A percentile compares a stretch with the other conserved stretches of the same genome.
These are phyloP conservation scores for Trypanosomatidae sp. DNA, from an alignment of 208 protist genomes.

Conservation along the genomic window DNA sequence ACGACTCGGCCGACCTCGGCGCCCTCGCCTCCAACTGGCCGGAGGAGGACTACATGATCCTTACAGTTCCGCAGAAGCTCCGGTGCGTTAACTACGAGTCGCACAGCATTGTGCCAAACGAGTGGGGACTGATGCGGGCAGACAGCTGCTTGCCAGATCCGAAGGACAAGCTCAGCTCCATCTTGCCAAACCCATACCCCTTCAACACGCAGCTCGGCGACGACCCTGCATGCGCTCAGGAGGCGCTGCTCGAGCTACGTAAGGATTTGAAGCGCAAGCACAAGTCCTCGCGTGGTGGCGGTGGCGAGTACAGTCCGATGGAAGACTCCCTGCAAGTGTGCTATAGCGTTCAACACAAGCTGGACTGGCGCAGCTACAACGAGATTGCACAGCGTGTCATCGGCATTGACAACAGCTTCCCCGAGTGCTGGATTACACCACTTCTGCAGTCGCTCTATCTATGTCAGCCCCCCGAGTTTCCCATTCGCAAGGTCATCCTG, in stretches of 20 bases:
- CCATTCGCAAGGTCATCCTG: slow-evolving; percentile 78
- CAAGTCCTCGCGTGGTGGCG: slow-evolving; percentile 44
- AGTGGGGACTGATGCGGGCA: slow-evolving; percentile 75
- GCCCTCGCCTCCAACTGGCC: slow-evolving; percentile 83
- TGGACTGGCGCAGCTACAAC: slow-evolving; percentile 86
- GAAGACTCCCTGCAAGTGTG: slow-evolving; percentile 83
- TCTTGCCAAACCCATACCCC: slow-evolving; percentile 87
- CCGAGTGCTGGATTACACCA: slow-evolving; percentile 87
- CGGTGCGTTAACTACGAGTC: slow-evolving; percentile 64
- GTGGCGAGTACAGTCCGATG: slow-evolving; percentile 71
- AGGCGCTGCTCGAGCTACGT: slow-evolving; percentile 68
- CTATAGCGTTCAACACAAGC: slow-evolving; percentile 79
- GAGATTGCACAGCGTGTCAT: slow-evolving; percentile 73
- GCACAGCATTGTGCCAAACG: slow-evolving; percentile 51
- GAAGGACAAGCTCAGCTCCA: slow-evolving; percentile 78
- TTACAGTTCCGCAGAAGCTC: slow-evolving; percentile 75
- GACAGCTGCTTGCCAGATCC: slow-evolving; percentile 82
- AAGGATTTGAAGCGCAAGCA: slow-evolving; percentile 81
- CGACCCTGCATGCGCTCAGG: slow-evolving; percentile 75
- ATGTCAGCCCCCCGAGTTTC: slow-evolving; percentile 81
- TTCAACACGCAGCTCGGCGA: slow-evolving; percentile 81
- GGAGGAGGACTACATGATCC: slow-evolving; percentile 88
- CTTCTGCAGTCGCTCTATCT: slow-evolving; percentile 86
- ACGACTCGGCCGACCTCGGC: slow-evolving; percentile 37
- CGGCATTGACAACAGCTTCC: slow-evolving; percentile 88